Conservation (phyloP, 2,329 filamentous ascomycete species). For the Rosellinia necatrix region DNA sequence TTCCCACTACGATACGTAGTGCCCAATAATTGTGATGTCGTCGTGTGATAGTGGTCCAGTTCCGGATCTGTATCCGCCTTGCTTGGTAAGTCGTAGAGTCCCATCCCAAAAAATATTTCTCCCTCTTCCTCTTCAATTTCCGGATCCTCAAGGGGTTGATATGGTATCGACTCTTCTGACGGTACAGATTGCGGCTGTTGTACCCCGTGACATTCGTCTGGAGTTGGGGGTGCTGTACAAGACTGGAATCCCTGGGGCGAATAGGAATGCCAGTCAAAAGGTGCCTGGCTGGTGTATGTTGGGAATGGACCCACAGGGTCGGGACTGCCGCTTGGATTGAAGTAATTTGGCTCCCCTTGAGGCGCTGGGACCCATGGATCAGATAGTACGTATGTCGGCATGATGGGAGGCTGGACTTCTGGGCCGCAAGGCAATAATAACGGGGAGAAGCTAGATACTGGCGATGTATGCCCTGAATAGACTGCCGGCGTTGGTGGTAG, state of each 20-base stretch:
- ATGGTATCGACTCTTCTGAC: conserved; percentile 55
- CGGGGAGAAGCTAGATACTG: conserved; percentile 59
- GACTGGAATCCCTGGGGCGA: conserved; percentile 49
- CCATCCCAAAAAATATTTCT: conserved; percentile 81
- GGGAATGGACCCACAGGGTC: conserved; percentile 41
- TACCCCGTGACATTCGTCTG: conserved; percentile 59
- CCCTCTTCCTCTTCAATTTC: conserved; percentile 62
- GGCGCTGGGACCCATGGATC: conserved; percentile 46
- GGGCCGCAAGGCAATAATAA: conserved; percentile 52
- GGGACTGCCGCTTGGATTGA: conserved; percentile 33
- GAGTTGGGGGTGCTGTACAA: conserved; percentile 61
- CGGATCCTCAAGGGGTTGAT: conserved; percentile 54
- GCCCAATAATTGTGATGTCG: conserved; percentile 59
- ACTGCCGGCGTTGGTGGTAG: conserved; percentile 57
- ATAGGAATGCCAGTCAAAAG: conserved; percentile 53
- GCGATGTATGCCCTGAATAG: conserved; percentile 64
- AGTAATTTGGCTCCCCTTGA: conserved; percentile 40
- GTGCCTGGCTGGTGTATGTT: conserved; percentile 32
- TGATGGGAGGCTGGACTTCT: conserved; percentile 38
- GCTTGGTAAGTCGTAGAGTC: conserved; percentile 76
- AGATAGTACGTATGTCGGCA: conserved; percentile 47
- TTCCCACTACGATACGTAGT: conserved; percentile 63
- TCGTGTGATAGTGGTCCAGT: conserved; percentile 59
- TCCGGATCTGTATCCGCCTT: conserved; percentile 55
- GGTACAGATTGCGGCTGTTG: conserved; percentile 54